A percentile compares a stretch with the other conserved stretches of the same genome.
Conservation (phyloP, 2,329 filamentous ascomycete species). For the Cladosporium sp. region DNA sequence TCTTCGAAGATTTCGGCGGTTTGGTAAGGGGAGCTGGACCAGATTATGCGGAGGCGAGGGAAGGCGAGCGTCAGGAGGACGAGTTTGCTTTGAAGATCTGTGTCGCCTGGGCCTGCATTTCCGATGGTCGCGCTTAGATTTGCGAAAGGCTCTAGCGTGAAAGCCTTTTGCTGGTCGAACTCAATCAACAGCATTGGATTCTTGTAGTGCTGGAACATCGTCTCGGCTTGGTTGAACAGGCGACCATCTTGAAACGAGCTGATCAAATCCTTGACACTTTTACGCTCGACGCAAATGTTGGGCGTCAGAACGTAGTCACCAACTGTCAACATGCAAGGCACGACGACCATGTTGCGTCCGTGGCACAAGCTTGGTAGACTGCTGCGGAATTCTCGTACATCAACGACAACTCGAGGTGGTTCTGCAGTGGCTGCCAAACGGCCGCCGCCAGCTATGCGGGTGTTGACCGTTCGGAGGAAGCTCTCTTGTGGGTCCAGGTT, state of each 20-base stretch:
- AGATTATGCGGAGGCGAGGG: constrained; percentile 83
- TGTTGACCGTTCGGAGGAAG: constrained; percentile 93
- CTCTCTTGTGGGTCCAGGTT: constrained; percentile 80
- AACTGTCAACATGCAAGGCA: constrained; percentile 93
- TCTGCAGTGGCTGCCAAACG: constrained; percentile 76
- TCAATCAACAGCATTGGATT: constrained; percentile 89
- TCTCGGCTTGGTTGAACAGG: constrained; percentile 85
- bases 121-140: constrained; percentile 58
- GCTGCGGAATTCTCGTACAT: constrained; percentile 93
- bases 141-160: constrained; percentile 69
- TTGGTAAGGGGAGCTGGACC: constrained; percentile 89
- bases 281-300: constrained; percentile 88
- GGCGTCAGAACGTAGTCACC: constrained; percentile 94
- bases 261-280: constrained; percentile 87
- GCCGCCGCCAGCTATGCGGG: constrained; percentile 89
- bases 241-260: constrained; percentile 87
- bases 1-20: constrained; percentile 96
- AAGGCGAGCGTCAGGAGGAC: constrained; percentile 91
- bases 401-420: constrained; percentile 86
- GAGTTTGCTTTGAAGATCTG: constrained; percentile 85
- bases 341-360: constrained; percentile 78
- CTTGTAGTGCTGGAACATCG: constrained; percentile 92
- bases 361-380: constrained; percentile 87
- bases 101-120: constrained; percentile 56
- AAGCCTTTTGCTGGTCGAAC: constrained; percentile 95